A percentile compares a stretch with the other conserved stretches of the same genome.
Evolutionary conservation across 768 basidiomycete species (phyloP).

Genomic region (Dendrothele bispora): DNA sequence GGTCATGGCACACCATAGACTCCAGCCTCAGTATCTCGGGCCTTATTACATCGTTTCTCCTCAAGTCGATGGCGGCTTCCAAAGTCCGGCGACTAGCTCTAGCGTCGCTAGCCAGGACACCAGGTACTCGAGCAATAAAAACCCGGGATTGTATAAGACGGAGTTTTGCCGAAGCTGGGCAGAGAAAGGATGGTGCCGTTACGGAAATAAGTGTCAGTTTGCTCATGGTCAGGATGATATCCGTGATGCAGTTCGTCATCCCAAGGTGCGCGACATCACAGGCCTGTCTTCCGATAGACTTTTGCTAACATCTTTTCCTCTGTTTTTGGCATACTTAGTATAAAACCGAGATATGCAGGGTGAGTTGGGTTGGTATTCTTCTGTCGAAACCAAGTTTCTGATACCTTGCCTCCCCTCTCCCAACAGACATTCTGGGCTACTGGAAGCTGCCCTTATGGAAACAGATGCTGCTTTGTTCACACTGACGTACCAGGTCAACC

Average conservation of each 20-base stretch:
- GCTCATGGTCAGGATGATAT: conserved; percentile 91
- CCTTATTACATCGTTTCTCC: conserved; percentile 41
- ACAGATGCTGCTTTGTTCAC: conserved; percentile 92
- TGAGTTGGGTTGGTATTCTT: conserved; percentile 32
- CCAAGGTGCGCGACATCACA: conserved; percentile 64
- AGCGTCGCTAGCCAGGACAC: conserved; percentile 72
- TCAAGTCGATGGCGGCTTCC: conserved; percentile 35
- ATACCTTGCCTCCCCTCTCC: conserved; percentile 5
- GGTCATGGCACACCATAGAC: no score
- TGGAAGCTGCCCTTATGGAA: conserved; percentile 90
- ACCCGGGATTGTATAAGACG: conserved; percentile 89
- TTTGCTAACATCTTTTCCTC: conserved; percentile 10
- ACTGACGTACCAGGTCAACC: conserved; percentile 75
- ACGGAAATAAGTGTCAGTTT: conserved; percentile 89
- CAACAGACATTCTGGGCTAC: conserved; percentile 95
- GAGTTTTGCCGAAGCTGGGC: conserved; percentile 91
- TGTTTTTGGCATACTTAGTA: conserved; percentile 51
- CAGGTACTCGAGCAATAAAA: conserved; percentile 91
- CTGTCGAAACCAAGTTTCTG: conserved; percentile 12
- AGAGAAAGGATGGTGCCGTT: conserved; percentile 85
- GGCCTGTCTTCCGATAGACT: background rate
- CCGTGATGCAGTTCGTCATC: conserved; percentile 80
- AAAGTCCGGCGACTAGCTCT: conserved; percentile 38
- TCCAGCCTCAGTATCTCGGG: conserved; percentile 64
- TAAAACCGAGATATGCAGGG: conserved; percentile 93